These are phyloP conservation scores for Botrytis hyacinthi DNA, from an alignment of 2,329 filamentous ascomycete genomes.

Conservation along the genomic window DNA sequence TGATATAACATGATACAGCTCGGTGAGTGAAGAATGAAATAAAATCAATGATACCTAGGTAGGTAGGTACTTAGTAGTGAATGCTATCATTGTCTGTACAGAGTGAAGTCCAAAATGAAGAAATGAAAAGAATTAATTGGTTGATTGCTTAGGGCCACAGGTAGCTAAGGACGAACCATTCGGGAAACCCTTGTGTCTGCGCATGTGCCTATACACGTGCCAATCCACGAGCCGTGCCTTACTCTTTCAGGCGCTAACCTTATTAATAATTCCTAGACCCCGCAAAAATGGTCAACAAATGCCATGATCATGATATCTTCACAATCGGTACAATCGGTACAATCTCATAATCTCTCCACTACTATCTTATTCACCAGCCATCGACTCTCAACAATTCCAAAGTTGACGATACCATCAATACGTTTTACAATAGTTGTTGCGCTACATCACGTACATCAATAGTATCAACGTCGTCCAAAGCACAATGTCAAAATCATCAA, in stretches of 20 bases:
- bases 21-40: neutral
- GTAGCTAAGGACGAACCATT: neutral
- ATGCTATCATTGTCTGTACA: neutral
- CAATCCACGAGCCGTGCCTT: neutral
- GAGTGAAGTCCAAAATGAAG: neutral
- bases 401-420: neutral
- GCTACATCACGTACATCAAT: neutral
- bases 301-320: neutral
- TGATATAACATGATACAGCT: neutral
- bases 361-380: neutral
- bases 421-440: neutral
- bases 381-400: no score
- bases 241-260: neutral
- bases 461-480: neutral
- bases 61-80: no score
- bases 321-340: neutral
- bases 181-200: neutral
- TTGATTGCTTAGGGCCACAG: neutral
- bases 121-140: neutral
- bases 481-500: slow-evolving; percentile 27
- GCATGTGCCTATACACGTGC: neutral
- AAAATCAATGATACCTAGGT: neutral
- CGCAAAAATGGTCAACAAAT: slow-evolving; percentile 6
- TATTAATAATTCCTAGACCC: neutral
- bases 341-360: neutral